A percentile compares a stretch with the other conserved stretches of the same genome.
Evolutionary conservation across 306 rosid species (phyloP).

Genomic region (Morella rubra): DNA sequence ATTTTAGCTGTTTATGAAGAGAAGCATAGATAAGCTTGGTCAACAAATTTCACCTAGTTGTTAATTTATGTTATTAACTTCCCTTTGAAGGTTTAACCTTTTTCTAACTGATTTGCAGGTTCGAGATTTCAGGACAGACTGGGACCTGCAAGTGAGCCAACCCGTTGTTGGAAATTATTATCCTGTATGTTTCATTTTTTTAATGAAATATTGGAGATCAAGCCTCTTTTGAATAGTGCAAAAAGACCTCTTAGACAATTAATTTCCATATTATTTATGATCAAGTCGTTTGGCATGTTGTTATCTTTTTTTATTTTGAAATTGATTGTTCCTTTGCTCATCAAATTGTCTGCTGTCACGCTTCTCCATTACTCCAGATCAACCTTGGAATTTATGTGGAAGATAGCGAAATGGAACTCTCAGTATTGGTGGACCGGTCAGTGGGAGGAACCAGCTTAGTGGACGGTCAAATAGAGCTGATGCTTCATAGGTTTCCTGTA

Average conservation of each 20-base stretch:
- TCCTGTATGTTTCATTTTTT: conserved; percentile 47
- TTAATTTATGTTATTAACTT: too few species aligned
- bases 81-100: too few species aligned
- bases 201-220: too few species aligned
- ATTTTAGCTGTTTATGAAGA: too few species aligned
- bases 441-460: conserved; percentile 76
- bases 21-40: too few species aligned
- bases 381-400: conserved; percentile 74
- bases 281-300: too few species aligned
- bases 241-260: too few species aligned
- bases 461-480: conserved; percentile 83
- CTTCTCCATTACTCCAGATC: conserved; percentile 43
- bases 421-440: conserved; percentile 89
- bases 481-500: conserved; percentile 75
- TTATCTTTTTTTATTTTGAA: too few species aligned
- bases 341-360: not conserved
- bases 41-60: too few species aligned
- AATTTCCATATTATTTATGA: too few species aligned
- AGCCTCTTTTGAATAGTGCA: too few species aligned
- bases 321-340: too few species aligned
- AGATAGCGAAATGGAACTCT: conserved; percentile 74
- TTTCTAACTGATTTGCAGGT: conserved; percentile 40
- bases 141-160: conserved; percentile 75
- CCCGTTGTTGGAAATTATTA: conserved; percentile 93
- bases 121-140: conserved; percentile 71